Base-by-base conservation (phyloP, 306 rosid genomes). In the Sphenostylis stenocarpa region DNA sequence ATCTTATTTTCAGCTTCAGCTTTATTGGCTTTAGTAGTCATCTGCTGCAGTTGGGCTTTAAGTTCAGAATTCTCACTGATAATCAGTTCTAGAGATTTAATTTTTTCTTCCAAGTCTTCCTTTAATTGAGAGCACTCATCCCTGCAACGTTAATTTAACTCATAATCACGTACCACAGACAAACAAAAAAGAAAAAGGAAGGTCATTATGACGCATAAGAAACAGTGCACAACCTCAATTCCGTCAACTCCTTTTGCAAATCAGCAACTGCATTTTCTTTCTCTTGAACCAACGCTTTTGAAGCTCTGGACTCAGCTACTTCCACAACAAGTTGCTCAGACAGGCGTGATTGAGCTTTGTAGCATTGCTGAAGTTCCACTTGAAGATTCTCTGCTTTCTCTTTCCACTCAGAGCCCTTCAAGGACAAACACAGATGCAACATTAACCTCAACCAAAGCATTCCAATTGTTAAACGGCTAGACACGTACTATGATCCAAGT, bases 271-370 rank as follows among this genome's bases (percentile, higher is more conserved):
- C 82, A 1, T 70, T 83, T 56, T 92, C 94, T 81, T 87, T 95
- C 91, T 90, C 98, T 80, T 81, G 88, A 75, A 84, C 66, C 67
- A 60, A 82, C 76, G 90, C 84, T 81, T 92, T 95, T 7, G 86
- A 89, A 87, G 90, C 79, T 86, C 97, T 86, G 48, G 88, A 77
- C 73, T 95, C 99, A 2, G 94, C 94, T 67, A 96, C 98, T 85
- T 96, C 99, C 63, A 87, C 96, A 70, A 96, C 97, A 67, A 96
- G 98, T 70, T 96, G 99, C 93, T 91, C 96, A 0, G 99, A 90
- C 29, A 92, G 38, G 28, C 96, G 92, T 21, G 99, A 92, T 70
- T 96, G 99, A 64, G 98, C 97, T 86, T 91, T 96, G 81, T 96
- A 92, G 84, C 94, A 89, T 71, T 96, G 99, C 82, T 92, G 98